Evolutionary conservation across 176 grass and related monocot genomes (phyloP).

Genomic region (Triticum urartu): DNA sequence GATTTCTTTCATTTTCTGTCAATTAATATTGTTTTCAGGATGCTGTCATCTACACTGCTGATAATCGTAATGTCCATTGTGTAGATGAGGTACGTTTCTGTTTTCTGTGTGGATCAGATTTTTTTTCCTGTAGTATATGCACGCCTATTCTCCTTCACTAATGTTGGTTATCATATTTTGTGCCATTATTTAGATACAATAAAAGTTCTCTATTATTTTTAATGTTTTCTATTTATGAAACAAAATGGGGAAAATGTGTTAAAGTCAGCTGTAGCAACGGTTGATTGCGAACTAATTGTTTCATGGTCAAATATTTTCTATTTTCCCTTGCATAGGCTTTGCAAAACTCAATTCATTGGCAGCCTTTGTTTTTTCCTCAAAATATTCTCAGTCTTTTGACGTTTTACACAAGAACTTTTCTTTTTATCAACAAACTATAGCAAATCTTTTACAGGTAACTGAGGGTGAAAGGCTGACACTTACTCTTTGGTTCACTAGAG

Average conservation of each 20-base stretch:
- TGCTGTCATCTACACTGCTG: constrained; percentile 89
- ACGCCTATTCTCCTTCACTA: neutral
- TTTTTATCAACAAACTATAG: constrained; percentile 30
- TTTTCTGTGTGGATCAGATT: constrained; percentile 1
- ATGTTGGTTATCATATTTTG: neutral
- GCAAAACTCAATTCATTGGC: neutral
- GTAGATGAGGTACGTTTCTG: constrained; percentile 73
- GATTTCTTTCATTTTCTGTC: constrained; percentile 15
- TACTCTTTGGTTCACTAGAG: constrained; percentile 86
- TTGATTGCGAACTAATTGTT: neutral
- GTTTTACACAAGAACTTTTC: neutral
- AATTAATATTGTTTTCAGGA: constrained; percentile 49
- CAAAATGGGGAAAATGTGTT: neutral
- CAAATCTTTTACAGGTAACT: constrained; percentile 53
- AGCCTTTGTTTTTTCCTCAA: constrained; percentile 15
- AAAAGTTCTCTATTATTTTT: neutral
- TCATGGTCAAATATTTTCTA: neutral
- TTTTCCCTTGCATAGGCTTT: constrained; percentile 2
- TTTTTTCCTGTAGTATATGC: neutral
- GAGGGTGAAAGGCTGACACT: constrained; percentile 95
- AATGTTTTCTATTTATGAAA: neutral
- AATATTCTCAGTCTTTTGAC: neutral
- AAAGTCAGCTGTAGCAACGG: neutral
- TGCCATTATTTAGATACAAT: neutral
- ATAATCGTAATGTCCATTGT: constrained; percentile 69